Conservation (phyloP, 2,329 filamentous ascomycete genomes). For the Talaromyces albobiverticillius region DNA sequence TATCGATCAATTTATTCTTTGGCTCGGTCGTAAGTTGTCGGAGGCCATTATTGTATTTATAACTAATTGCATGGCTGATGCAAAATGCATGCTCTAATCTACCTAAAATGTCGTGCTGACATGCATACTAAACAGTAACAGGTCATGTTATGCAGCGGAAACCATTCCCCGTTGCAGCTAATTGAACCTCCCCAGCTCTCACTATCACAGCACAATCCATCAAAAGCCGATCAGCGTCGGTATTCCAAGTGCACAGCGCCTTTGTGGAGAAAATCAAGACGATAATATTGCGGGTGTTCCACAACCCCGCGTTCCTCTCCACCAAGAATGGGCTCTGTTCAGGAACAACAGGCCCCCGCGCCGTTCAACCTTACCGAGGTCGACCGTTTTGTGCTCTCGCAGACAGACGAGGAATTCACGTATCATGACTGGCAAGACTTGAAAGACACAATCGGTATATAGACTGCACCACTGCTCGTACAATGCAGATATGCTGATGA, state of each 20-base stretch:
- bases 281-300: no score
- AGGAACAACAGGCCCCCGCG: slow-evolving; percentile 15
- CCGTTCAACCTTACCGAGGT: slow-evolving; percentile 50
- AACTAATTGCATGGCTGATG: no score
- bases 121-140: no score
- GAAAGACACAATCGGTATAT: slow-evolving; percentile 51
- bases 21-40: no score
- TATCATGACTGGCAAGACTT: slow-evolving; percentile 53
- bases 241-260: no score
- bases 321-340: slow-evolving; percentile 13
- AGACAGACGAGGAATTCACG: slow-evolving; percentile 52
- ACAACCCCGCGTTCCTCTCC: neutral
- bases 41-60: no score
- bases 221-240: no score
- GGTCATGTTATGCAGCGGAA: neutral
- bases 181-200: neutral
- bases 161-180: slow-evolving; percentile 5
- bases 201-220: no score
- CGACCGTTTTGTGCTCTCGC: slow-evolving; percentile 49
- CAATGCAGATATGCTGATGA: neutral
- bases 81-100: no score
- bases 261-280: no score
- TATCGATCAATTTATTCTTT: no score
- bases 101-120: no score
- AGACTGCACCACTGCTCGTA: neutral